phyloP scores from a whole-genome alignment of 106 monocot species.

The Allium cepa region DNA sequence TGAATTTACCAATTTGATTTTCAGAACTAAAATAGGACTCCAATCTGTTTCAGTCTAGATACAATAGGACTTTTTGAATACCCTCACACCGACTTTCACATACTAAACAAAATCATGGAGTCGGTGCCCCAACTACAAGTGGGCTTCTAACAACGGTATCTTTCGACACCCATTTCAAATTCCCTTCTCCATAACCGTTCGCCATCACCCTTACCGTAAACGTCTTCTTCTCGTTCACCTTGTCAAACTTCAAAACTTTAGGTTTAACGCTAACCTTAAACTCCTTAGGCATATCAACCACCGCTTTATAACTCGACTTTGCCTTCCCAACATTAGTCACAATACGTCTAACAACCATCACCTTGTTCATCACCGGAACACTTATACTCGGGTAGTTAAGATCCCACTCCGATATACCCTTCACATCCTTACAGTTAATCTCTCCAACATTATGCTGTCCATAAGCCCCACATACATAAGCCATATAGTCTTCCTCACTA shows the following conservation, averaged over 20 bases:
- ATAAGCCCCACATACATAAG: conserved; percentile 27
- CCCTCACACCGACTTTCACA: no score
- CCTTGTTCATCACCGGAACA: neutral
- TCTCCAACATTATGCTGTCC: neutral
- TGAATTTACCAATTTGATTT: no score
- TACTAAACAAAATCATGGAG: no score
- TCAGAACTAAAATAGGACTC: no score
- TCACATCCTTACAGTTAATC: neutral
- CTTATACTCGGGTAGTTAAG: neutral
- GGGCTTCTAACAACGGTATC: neutral
- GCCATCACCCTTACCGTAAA: conserved; percentile 3
- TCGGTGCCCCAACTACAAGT: neutral
- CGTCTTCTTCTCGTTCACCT: conserved; percentile 6
- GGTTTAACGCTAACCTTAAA: conserved; percentile 21
- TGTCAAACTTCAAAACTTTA: conserved; percentile 1
- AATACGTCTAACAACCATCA: neutral
- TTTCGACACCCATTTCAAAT: neutral
- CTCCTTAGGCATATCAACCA: conserved; percentile 1
- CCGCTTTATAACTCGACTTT: conserved; percentile 8
- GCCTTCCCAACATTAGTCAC: conserved; percentile 29
- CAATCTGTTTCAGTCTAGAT: no score
- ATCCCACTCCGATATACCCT: neutral
- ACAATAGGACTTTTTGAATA: no score
- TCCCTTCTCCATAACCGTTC: neutral
- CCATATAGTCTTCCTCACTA: conserved; percentile 22